Evolutionary conservation across 2,329 filamentous ascomycete species (phyloP).

Genomic region (Cladophialophora immunda): DNA sequence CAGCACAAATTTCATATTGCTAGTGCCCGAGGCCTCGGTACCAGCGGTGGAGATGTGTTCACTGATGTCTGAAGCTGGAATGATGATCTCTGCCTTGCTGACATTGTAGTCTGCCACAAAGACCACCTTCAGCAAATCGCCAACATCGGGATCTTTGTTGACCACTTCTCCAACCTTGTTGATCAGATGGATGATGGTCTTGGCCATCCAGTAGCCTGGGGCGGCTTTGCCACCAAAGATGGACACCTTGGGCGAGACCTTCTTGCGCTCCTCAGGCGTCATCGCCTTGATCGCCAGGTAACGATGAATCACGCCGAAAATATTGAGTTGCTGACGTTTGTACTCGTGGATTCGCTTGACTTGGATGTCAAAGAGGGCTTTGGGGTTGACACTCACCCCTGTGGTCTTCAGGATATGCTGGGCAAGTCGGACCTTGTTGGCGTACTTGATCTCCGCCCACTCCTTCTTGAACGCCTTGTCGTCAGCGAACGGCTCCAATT

Average conservation of each 20-base stretch:
- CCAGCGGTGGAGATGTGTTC: constrained; percentile 99
- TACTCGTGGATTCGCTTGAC: constrained; percentile 99
- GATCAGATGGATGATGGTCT: constrained; percentile 96
- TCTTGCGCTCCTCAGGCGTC: constrained; percentile 83
- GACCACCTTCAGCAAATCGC: constrained; percentile 93
- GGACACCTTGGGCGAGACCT: constrained; percentile 84
- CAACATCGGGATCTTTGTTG: constrained; percentile 91
- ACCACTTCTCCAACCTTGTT: constrained; percentile 90
- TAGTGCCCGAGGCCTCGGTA: constrained; percentile 86
- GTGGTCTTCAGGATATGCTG: constrained; percentile 87
- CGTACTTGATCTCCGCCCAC: constrained; percentile 95
- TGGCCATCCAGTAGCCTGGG: constrained; percentile 99
- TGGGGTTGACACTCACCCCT: constrained; percentile 83
- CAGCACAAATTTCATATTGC: constrained; percentile 99
- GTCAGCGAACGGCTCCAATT: constrained; percentile 82
- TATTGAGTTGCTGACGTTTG: constrained; percentile 98
- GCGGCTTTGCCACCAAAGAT: constrained; percentile 99
- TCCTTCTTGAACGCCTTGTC: constrained; percentile 92
- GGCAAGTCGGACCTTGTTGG: constrained; percentile 92
- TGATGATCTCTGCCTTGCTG: constrained; percentile 97
- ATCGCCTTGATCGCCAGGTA: constrained; percentile 90
- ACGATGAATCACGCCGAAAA: constrained; percentile 95
- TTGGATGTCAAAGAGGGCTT: constrained; percentile 92
- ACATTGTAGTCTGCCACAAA: constrained; percentile 99
- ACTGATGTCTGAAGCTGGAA: constrained; percentile 92